Percentiles rank a stretch among this genome's conserved stretches.
phyloP scores from a whole-genome alignment of 169 alveolate species.

The Cryptosporidium baileyi region DNA sequence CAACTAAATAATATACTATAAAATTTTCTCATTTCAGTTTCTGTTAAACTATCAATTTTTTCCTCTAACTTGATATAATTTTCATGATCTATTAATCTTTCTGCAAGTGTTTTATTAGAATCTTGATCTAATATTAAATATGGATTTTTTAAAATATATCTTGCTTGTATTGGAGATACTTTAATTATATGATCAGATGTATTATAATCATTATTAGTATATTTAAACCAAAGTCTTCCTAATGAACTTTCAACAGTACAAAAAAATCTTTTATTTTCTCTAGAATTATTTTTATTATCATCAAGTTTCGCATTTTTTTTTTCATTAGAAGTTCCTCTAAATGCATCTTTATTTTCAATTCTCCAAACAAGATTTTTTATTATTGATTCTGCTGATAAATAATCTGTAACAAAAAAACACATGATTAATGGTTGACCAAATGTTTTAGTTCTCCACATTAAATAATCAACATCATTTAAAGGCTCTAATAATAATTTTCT shows the following conservation, averaged over 20 bases:
- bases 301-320: background rate
- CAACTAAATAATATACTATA: slow-evolving; percentile 15
- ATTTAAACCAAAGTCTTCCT: slow-evolving; percentile 52
- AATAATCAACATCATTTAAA: slow-evolving; percentile 41
- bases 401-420: slow-evolving; percentile 48
- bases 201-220: background rate
- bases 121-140: slow-evolving; percentile 12
- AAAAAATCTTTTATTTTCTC: slow-evolving; percentile 31
- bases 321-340: background rate
- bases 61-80: background rate
- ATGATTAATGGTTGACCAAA: slow-evolving; percentile 56
- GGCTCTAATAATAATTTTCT: slow-evolving; percentile 38
- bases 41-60: background rate
- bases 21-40: background rate
- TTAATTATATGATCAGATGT: slow-evolving; percentile 8
- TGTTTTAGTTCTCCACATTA: slow-evolving; percentile 36
- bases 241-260: slow-evolving; percentile 34
- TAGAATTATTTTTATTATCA: background rate
- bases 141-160: slow-evolving; percentile 33
- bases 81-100: background rate
- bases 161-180: slow-evolving; percentile 12
- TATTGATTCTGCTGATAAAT: background rate
- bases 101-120: background rate
- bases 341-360: slow-evolving; percentile 46
- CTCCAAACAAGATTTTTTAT: slow-evolving; percentile 5